Conservation (phyloP, 371 early-diverging fungal genomes). For the Haplosporangium sp. region DNA sequence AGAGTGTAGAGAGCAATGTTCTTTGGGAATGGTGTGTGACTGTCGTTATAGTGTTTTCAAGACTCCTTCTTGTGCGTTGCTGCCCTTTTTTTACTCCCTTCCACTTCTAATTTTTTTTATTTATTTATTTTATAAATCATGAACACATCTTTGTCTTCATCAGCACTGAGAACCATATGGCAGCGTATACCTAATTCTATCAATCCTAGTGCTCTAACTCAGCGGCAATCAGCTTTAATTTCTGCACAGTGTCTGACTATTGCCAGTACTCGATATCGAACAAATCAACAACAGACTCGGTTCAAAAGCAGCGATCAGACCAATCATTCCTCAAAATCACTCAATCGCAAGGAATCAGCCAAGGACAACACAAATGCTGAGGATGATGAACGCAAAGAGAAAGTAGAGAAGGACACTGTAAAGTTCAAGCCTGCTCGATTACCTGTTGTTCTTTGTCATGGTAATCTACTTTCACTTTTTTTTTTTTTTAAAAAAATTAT, state of each 20-base stretch:
- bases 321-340: neutral
- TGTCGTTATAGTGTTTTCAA: too few species aligned
- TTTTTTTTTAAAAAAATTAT: conserved; percentile 56
- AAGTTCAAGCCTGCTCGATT: conserved; percentile 79
- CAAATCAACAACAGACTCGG: neutral
- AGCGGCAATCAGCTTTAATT: neutral
- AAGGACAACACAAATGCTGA: neutral
- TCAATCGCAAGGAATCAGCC: conserved; percentile 14
- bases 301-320: conserved; percentile 10
- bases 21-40: too few species aligned
- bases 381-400: conserved; percentile 28
- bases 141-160: neutral
- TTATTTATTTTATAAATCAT: neutral
- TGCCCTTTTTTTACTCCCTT: neutral
- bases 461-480: conserved; percentile 52
- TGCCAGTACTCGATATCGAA: neutral
- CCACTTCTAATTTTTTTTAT: neutral
- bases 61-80: too few species aligned
- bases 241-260: neutral
- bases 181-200: neutral
- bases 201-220: neutral
- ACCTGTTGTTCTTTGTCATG: conserved; percentile 92
- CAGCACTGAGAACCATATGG: neutral
- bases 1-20: too few species aligned
- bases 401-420: conserved; percentile 55